Base-by-base conservation (phyloP, 768 basidiomycete genomes). In the Tricholoma furcatifolium region DNA sequence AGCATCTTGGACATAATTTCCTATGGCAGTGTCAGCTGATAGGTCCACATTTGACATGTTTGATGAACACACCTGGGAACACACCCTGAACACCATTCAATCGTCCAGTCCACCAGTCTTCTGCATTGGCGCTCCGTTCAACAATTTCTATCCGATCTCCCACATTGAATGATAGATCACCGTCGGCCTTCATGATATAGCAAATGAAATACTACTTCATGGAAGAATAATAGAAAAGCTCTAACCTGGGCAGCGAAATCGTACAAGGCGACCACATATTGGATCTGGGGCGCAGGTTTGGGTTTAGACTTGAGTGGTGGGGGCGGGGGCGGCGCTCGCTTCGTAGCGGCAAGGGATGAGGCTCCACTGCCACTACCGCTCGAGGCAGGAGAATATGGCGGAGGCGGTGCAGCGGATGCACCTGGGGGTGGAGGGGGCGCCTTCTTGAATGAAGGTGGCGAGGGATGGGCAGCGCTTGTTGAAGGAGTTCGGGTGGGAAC, bases 41-140 rank as follows among this genome's bases (percentile, higher is more conserved):
- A 41, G 40, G 36, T 32, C 43, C 44, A 50, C 35, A 12, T 15
- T 24, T n/a, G 20, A 50, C 30, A 32, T 27, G 27, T 27, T 27
- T 40, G n/a, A 18, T 7, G 41, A 30, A 60, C 67, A 66, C 72
- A 81, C 90, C 91, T 50, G 95, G 96, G 72, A 98, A 98, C 14
- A 94, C 88, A 7, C 95, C 95, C 66, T 91, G 83, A 56, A 68
- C 66, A 6, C 93, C 93, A 58, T 91, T 84, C 60, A 96, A 48
- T 62, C 82, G 79, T 6, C 96, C 95, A 23, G 94, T 97, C 96
- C 96, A 98, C 95, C 95, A 98, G 65, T 98, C 95, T 65, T 98
- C 92, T 23, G 85, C 65, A 62, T 84, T 94, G 6, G 80, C 81
- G 15, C 87, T 85, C 69, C 82, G 82, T 69, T 94, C 87, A 32